These are phyloP conservation scores for Nitzschia sp. DNA, from an alignment of 108 stramenopile species.

Conservation along the genomic window DNA sequence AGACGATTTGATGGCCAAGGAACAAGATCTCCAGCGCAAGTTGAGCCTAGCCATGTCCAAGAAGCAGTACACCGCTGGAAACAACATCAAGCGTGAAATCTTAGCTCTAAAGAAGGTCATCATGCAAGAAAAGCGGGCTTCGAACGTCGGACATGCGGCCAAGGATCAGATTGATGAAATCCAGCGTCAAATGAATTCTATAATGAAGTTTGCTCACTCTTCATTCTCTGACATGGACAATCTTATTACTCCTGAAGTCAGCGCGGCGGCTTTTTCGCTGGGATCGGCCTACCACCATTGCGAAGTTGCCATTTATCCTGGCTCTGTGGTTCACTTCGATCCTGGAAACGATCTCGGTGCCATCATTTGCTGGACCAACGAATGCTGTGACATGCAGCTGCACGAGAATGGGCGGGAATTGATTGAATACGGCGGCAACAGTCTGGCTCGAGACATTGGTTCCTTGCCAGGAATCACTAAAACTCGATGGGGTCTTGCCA, in stretches of 20 bases:
- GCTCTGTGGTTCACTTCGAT: slow-evolving; percentile 29
- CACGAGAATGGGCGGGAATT: slow-evolving; percentile 19
- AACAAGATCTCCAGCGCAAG: slow-evolving; percentile 30
- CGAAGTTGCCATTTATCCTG: slow-evolving; percentile 31
- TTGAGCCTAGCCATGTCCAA: slow-evolving; percentile 18
- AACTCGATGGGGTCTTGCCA: slow-evolving; percentile 38
- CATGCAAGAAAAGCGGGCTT: slow-evolving; percentile 36
- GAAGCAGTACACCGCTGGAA: slow-evolving; percentile 36
- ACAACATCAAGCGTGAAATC: slow-evolving; percentile 34
- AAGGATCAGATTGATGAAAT: slow-evolving; percentile 28
- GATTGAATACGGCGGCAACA: slow-evolving; percentile 25
- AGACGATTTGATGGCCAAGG: slow-evolving; percentile 29
- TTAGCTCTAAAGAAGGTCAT: slow-evolving; percentile 33
- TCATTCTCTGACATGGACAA: slow-evolving; percentile 32
- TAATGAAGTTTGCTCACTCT: slow-evolving; percentile 37
- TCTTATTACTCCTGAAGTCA: slow-evolving; percentile 20
- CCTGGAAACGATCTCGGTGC: slow-evolving; percentile 42
- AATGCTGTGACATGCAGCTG: slow-evolving; percentile 38
- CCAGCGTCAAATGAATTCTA: slow-evolving; percentile 33
- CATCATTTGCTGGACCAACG: slow-evolving; percentile 44
- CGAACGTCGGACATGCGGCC: slow-evolving; percentile 1
- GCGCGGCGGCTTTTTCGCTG: slow-evolving; percentile 27
- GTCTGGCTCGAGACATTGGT: slow-evolving; percentile 23
- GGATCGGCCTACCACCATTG: slow-evolving; percentile 42
- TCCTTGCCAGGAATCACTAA: slow-evolving; percentile 36